Evolutionary conservation across 2,329 filamentous ascomycete species (phyloP).

Genomic region (Pseudogymnoascus sp.): DNA sequence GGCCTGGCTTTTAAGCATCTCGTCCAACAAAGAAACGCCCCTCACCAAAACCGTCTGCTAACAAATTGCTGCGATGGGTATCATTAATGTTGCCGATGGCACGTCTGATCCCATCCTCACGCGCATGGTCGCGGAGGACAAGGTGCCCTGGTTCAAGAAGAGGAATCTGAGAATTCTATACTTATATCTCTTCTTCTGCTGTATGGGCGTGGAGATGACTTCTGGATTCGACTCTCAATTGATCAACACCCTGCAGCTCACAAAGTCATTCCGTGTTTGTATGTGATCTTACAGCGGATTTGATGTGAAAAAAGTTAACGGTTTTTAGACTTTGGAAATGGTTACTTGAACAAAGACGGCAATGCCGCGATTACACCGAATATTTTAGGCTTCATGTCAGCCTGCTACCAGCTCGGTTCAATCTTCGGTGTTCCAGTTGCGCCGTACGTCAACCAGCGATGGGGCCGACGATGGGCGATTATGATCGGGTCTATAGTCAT

Average conservation of each 20-base stretch:
- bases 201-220: slow-evolving; percentile 46
- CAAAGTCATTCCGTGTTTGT: slow-evolving; percentile 11
- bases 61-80: slow-evolving; percentile 2
- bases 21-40: not conserved
- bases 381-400: slow-evolving; percentile 40
- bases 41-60: not conserved
- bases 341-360: not conserved
- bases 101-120: slow-evolving; percentile 32
- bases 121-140: slow-evolving; percentile 32
- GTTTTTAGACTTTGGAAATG: slow-evolving; percentile 14
- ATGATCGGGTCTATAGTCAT: slow-evolving; percentile 46
- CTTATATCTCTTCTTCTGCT: slow-evolving; percentile 35
- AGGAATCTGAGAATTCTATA: slow-evolving; percentile 31
- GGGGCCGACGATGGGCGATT: slow-evolving; percentile 45
- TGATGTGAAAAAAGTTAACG: not conserved
- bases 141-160: slow-evolving; percentile 32
- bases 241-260: slow-evolving; percentile 36
- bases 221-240: slow-evolving; percentile 45
- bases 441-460: slow-evolving; percentile 39
- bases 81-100: not conserved
- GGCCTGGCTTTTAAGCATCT: not conserved
- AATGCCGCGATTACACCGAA: slow-evolving; percentile 24
- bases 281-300: not conserved
- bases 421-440: slow-evolving; percentile 46
- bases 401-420: slow-evolving; percentile 47